These are phyloP conservation scores for Flaveria floridana DNA, from an alignment of 140 eudicot species.

Conservation along the genomic window DNA sequence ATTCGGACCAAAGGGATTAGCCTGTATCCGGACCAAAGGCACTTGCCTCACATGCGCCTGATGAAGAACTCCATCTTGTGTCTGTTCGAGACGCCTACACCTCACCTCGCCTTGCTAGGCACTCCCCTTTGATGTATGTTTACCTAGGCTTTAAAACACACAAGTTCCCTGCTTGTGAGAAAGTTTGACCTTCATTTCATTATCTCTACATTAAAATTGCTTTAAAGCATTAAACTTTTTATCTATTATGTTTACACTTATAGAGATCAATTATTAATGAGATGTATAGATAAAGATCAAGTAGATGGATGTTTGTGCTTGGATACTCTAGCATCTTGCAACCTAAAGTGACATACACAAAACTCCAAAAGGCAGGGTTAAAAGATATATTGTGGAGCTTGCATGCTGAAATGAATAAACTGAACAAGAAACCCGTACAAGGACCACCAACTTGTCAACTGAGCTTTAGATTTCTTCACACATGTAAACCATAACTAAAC, in stretches of 20 bases:
- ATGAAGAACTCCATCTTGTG: too few relatives aligned
- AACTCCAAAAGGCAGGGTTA: neutral
- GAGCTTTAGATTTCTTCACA: neutral
- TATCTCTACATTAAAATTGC: neutral
- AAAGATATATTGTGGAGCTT: neutral
- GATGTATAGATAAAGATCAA: neutral
- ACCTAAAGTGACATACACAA: neutral
- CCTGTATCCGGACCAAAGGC: neutral
- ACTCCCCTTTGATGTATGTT: neutral
- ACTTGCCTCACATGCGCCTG: neutral
- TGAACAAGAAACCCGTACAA: neutral
- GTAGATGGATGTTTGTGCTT: constrained; percentile 2
- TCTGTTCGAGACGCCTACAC: too few relatives aligned
- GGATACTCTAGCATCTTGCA: constrained; percentile 9
- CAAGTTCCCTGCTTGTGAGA: neutral
- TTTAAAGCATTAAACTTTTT: constrained; percentile 1
- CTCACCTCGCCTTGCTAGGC: too few relatives aligned
- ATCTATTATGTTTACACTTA: constrained; percentile 11
- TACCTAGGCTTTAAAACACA: constrained; percentile 13
- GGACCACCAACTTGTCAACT: neutral
- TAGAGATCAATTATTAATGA: neutral
- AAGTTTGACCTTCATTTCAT: neutral
- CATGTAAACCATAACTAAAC: neutral
- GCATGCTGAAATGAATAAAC: constrained; percentile 9
- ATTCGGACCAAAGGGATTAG: neutral